A percentile compares a stretch with the other conserved stretches of the same genome.
phyloP scores from a whole-genome alignment of 2,329 filamentous ascomycete genomes.

The Exophiala mesophila region DNA sequence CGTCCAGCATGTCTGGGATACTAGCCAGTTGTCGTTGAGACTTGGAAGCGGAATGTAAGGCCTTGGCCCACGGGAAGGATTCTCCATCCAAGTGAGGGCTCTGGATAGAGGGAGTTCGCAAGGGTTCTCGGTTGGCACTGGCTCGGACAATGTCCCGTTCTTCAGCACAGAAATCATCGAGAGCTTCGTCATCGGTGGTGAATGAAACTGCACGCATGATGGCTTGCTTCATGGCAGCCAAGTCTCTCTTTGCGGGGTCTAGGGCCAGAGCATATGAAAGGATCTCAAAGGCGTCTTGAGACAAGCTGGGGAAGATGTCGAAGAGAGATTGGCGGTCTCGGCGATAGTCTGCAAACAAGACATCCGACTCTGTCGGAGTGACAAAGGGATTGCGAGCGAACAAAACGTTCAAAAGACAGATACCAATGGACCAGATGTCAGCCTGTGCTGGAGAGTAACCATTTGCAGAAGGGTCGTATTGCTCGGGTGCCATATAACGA shows the following conservation, averaged over 20 bases:
- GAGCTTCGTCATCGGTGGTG: conserved; percentile 83
- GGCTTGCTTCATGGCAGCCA: conserved; percentile 70
- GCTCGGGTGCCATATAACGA: conserved; percentile 98
- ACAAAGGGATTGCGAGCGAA: conserved; percentile 97
- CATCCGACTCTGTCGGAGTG: conserved; percentile 82
- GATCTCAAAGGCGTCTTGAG: conserved; percentile 93
- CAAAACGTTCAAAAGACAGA: conserved; percentile 91
- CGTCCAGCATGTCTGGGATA: conserved; percentile 74
- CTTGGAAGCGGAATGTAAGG: conserved; percentile 70
- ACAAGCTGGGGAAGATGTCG: conserved; percentile 98
- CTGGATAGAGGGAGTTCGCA: conserved; percentile 91
- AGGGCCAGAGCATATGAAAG: conserved; percentile 85
- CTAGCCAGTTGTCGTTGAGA: conserved; percentile 76
- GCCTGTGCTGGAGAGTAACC: conserved; percentile 92
- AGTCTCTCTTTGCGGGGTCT: conserved; percentile 82
- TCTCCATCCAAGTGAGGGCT: conserved; percentile 74
- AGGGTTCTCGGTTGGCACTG: conserved; percentile 82
- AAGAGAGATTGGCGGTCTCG: conserved; percentile 93
- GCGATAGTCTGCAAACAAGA: conserved; percentile 87
- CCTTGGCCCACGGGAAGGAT: conserved; percentile 93
- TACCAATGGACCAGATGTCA: conserved; percentile 95
- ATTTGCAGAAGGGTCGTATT: conserved; percentile 80
- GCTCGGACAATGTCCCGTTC: conserved; percentile 73
- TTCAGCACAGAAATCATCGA: conserved; percentile 79
- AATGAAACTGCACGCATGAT: conserved; percentile 79